Evolutionary conservation across 495 filamentous ascomycete genomes (phyloP).

Genomic region (Lophiotrema nucula): DNA sequence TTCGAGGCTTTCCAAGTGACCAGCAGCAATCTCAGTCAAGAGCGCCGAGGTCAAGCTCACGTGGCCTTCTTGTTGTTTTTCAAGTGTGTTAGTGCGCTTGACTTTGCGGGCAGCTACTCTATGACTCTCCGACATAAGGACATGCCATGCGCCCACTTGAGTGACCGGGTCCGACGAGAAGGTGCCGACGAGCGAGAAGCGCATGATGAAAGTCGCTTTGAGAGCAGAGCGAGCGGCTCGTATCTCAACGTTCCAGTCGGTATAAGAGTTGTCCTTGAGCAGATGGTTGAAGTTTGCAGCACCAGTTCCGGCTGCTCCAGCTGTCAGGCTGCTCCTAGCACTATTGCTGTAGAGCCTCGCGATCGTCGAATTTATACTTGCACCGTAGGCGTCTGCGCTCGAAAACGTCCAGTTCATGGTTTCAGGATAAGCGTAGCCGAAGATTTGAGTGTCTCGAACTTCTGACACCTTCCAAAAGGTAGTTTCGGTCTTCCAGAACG

Average conservation of each 20-base stretch:
- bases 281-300: constrained; percentile 2
- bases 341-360: constrained; percentile 11
- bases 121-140: constrained; percentile 6
- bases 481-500: constrained; percentile 43
- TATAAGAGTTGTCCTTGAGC: background rate
- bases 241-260: constrained; percentile 11
- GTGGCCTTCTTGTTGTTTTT: constrained; percentile 1
- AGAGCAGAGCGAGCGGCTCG: background rate
- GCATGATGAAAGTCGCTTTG: constrained; percentile 2
- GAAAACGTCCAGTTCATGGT: constrained; percentile 17
- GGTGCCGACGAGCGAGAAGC: constrained; percentile 8
- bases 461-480: constrained; percentile 45
- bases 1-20: constrained; percentile 10
- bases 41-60: constrained; percentile 16
- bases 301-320: background rate
- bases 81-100: background rate
- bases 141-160: constrained; percentile 3
- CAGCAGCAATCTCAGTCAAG: constrained; percentile 8
- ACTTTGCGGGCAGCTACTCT: background rate
- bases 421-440: constrained; percentile 54
- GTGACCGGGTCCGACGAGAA: constrained; percentile 2
- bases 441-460: constrained; percentile 30
- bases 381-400: background rate
- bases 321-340: background rate
- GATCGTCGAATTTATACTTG: constrained; percentile 11